Base-by-base conservation (phyloP, 805 yeast genomes). In the Jamesozyma spencerorum region DNA sequence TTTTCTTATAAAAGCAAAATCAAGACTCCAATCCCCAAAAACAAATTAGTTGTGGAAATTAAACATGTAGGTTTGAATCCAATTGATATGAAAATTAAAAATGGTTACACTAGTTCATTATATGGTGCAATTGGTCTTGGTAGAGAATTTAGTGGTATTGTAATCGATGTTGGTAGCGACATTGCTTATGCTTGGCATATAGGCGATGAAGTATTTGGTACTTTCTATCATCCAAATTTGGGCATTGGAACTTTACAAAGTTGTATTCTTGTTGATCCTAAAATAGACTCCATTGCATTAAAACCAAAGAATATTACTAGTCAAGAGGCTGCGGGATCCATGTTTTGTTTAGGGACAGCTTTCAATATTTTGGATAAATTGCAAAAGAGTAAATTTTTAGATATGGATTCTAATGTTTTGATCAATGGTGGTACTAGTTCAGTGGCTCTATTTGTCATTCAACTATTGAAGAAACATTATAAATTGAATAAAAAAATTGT, bases 401-500 rank as follows among this genome's bases (percentile, higher is more conserved):
- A 66, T 26, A 58, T 63, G 3, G 65, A 66, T 8, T 62, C 75
- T 1, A 72, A 70, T 40, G 72, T 85, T 2, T 65, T 84, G 34
- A 66, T 85, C 30, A 68, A 84, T 46, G 95, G 95, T 40, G 94
- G 83, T 15, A 78, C 85, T 2, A 75, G 94, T 2, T 67, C 79
- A 14, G 84, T 82, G 7, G 94, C 92, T 1, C 57, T 75, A 43
- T 71, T 68, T 60, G 71, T 72, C 3, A 67, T 77, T 28, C 87
- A 81, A 55, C 50, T 84, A 24, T 71, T 79, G 14, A 79, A 74
- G 54, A 52, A 68, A 18, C 58, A 65, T 46, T 74, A 67, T 48
- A 64, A 70, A 18, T 73, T 77, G 12, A 51, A 53, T 18, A 60
- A 63, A 34, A 69, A 69, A 34, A 68, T 85, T n/a, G 77, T 74